A percentile compares a stretch with the other conserved stretches of the same genome.
phyloP scores from a whole-genome alignment of 2,329 filamentous ascomycete species.

The Orbilia brochopaga region DNA sequence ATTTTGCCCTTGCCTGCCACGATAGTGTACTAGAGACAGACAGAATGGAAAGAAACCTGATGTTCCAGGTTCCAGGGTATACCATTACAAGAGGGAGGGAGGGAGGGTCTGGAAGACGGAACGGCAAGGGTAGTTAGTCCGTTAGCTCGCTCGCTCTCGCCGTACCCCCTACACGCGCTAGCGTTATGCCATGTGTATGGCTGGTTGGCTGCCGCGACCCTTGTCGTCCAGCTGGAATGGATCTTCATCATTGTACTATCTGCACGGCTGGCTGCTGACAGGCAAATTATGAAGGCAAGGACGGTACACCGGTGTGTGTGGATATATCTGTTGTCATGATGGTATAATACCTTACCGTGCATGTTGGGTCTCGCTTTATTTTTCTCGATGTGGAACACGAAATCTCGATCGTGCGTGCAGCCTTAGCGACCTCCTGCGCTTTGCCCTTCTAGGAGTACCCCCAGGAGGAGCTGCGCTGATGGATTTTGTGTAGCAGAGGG shows the following conservation, averaged over 20 bases:
- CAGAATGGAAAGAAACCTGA: no score
- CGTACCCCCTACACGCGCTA: not conserved
- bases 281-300: no score
- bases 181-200: not conserved
- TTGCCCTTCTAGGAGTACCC: no score
- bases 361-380: no score
- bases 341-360: constrained; percentile 9
- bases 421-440: no score
- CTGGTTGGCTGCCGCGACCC: not conserved
- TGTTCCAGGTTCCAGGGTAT: not conserved
- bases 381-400: no score
- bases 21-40: no score
- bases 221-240: not conserved
- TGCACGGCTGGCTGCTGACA: not conserved
- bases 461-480: no score
- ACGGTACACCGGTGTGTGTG: constrained; percentile 24
- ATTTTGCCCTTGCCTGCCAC: not conserved
- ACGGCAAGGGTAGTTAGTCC: not conserved
- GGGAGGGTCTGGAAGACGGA: not conserved
- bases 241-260: not conserved
- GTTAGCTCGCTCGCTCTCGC: no score
- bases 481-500: no score
- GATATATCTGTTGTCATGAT: constrained; percentile 18
- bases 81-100: no score
- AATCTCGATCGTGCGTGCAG: no score